A percentile compares a stretch with the other conserved stretches of the same genome.
Evolutionary conservation across 2,329 filamentous ascomycete genomes (phyloP).

Genomic region (Torrubiella hemipterigena): DNA sequence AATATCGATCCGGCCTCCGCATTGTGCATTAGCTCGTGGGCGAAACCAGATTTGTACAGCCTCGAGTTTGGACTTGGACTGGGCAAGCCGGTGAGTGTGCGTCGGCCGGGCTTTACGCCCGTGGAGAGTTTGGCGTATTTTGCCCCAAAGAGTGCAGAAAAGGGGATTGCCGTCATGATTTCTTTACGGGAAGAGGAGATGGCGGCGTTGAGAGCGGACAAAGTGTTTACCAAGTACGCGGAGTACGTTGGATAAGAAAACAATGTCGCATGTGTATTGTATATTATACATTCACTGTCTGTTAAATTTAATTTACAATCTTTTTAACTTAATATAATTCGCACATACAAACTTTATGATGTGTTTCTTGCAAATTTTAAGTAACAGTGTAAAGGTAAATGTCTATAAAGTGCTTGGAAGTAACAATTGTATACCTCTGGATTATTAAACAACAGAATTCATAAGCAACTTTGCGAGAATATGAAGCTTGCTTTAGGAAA

Average conservation of each 20-base stretch:
- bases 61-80: slow-evolving; percentile 30
- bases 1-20: not conserved
- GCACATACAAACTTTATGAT: too few relatives aligned
- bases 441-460: too few relatives aligned
- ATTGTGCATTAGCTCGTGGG: slow-evolving; percentile 33
- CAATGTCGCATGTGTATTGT: too few relatives aligned
- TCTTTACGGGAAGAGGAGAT: not conserved
- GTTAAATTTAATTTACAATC: too few relatives aligned
- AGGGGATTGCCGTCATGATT: not conserved
- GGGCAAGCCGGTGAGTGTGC: slow-evolving; percentile 27
- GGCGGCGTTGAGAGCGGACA: not conserved
- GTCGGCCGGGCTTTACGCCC: slow-evolving; percentile 28
- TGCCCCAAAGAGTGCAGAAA: not conserved
- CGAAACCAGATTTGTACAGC: slow-evolving; percentile 25
- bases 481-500: too few relatives aligned
- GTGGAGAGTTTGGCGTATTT: slow-evolving; percentile 7
- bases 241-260: not conserved
- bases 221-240: not conserved
- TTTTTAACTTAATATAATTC: too few relatives aligned
- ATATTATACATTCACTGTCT: too few relatives aligned
- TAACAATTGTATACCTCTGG: too few relatives aligned
- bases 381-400: too few relatives aligned
- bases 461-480: too few relatives aligned
- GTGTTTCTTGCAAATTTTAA: too few relatives aligned
- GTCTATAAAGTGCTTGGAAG: too few relatives aligned